Conservation (phyloP, 345 rosid genomes). For the Melaleuca alternifolia region DNA sequence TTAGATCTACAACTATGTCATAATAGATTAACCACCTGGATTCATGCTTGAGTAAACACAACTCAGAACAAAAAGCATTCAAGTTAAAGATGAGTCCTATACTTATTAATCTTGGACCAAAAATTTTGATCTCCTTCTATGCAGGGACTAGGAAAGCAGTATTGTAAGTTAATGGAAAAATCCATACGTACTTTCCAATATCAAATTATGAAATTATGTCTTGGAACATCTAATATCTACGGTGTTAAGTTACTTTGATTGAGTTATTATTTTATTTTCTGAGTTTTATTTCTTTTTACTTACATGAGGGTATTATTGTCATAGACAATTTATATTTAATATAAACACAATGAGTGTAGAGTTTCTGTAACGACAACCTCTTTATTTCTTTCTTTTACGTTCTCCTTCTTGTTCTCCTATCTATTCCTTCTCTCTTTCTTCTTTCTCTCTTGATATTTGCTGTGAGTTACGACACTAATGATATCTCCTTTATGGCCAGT, state of each 20-base stretch:
- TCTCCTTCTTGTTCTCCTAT: too few species aligned
- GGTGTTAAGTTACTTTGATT: too few species aligned
- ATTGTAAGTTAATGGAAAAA: background rate
- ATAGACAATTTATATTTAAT: too few species aligned
- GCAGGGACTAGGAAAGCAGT: background rate
- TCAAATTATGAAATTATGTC: background rate
- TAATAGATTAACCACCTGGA: background rate
- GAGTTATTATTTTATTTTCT: too few species aligned
- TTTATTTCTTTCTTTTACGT: too few species aligned
- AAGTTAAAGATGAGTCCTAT: background rate
- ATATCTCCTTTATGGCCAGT: background rate
- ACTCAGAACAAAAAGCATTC: background rate
- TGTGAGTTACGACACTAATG: too few species aligned
- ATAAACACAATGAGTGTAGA: too few species aligned
- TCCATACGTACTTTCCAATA: background rate
- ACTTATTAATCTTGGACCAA: background rate
- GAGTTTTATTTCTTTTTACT: too few species aligned
- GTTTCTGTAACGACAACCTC: too few species aligned
- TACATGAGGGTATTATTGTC: too few species aligned
- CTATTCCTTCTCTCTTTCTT: too few species aligned
- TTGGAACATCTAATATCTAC: background rate
- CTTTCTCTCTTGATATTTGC: too few species aligned
- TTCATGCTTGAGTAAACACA: background rate
- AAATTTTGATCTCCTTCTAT: background rate
- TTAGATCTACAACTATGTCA: background rate